Conservation (phyloP, 2,329 filamentous ascomycete species). For the Claviceps spartinae region DNA sequence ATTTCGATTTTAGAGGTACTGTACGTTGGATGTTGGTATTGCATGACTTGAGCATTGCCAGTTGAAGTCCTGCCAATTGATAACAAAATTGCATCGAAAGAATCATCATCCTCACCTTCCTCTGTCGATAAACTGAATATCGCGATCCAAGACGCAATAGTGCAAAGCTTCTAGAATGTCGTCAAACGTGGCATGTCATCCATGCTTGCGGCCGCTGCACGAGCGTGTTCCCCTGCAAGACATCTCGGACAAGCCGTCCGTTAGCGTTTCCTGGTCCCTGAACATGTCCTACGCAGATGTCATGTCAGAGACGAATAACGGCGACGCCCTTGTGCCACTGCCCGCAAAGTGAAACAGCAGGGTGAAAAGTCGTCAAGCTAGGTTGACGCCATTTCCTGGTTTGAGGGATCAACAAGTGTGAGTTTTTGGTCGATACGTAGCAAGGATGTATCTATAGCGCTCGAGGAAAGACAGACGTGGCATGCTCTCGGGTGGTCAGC, state of each 20-base stretch:
- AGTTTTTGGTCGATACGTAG: not conserved
- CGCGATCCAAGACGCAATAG: not conserved
- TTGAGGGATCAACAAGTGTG: not conserved
- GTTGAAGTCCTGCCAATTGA: not conserved
- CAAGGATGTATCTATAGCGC: not conserved
- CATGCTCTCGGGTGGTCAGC: not conserved
- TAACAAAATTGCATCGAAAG: not conserved
- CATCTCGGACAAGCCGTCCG: not conserved
- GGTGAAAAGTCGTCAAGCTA: not conserved
- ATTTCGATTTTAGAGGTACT: not conserved
- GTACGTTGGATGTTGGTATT: not conserved
- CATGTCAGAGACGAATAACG: not conserved
- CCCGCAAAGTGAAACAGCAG: not conserved
- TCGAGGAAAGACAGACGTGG: not conserved
- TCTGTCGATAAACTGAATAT: not conserved
- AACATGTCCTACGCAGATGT: not conserved
- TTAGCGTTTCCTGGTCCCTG: not conserved
- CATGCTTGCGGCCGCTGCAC: not conserved
- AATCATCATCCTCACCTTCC: not conserved
- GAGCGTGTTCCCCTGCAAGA: not conserved
- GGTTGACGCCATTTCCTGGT: not conserved
- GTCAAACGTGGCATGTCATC: not conserved
- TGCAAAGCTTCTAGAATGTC: slow-evolving; percentile 1
- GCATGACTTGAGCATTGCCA: not conserved
- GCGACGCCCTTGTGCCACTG: not conserved